Evolutionary conservation across 129 eudicot species (phyloP).

Genomic region (Gnaphalium uliginosum): DNA sequence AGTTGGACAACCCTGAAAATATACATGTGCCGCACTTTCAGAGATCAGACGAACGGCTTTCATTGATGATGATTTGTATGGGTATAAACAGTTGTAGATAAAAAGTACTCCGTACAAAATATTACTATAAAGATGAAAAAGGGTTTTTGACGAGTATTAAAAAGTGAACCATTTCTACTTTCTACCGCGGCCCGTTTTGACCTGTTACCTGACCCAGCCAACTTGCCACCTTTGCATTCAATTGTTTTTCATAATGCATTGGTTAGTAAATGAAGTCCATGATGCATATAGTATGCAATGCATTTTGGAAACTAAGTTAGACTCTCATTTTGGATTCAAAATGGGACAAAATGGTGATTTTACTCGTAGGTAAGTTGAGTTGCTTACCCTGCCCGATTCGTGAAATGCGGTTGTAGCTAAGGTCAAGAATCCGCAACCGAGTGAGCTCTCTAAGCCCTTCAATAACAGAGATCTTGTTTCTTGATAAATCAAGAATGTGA

Average conservation of each 20-base stretch:
- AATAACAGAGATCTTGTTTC: conserved; percentile 70
- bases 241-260: neutral
- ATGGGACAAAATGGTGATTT: neutral
- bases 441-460: conserved; percentile 89
- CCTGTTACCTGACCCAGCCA: neutral
- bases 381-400: conserved; percentile 82
- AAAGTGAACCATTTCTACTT: neutral
- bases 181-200: neutral
- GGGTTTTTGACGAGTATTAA: neutral
- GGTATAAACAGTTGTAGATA: neutral
- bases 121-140: neutral
- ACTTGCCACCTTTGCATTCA: neutral
- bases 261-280: neutral
- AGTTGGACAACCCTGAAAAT: conserved; percentile 70
- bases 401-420: conserved; percentile 77
- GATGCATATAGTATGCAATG: neutral
- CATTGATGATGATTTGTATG: neutral
- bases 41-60: conserved; percentile 1
- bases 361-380: conserved; percentile 5
- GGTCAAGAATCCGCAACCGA: conserved; percentile 68
- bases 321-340: neutral
- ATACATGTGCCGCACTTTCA: neutral
- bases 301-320: neutral
- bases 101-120: neutral
- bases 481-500: conserved; percentile 77